phyloP scores from a whole-genome alignment of 805 yeast species.

The Cyberlindnera saturnus region DNA sequence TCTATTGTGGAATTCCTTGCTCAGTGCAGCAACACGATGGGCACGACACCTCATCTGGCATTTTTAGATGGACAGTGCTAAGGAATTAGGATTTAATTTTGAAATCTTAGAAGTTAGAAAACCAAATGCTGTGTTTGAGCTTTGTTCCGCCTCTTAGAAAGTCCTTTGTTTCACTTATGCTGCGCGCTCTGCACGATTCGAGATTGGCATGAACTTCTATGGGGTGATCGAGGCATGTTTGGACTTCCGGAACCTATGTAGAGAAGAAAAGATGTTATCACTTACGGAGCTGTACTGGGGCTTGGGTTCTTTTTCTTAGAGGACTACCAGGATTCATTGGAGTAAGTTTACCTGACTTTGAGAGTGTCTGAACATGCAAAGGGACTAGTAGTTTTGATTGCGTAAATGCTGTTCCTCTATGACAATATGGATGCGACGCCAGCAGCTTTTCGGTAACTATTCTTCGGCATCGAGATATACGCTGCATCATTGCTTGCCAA shows the following conservation, averaged over 20 bases:
- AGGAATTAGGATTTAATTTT: too few species aligned
- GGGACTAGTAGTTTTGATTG: slow-evolving; percentile 62
- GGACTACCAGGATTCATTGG: slow-evolving; percentile 60
- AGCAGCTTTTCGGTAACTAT: slow-evolving; percentile 80
- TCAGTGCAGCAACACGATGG: too few species aligned
- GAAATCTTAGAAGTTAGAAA: slow-evolving; percentile 38
- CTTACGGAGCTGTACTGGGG: slow-evolving; percentile 66
- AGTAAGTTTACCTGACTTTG: slow-evolving; percentile 60
- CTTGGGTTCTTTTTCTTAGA: slow-evolving; percentile 54
- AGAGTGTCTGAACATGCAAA: slow-evolving; percentile 49
- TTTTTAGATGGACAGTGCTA: too few species aligned
- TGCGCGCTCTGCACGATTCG: slow-evolving; percentile 65
- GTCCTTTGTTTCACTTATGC: slow-evolving; percentile 39
- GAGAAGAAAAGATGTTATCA: slow-evolving; percentile 34
- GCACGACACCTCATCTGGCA: too few species aligned
- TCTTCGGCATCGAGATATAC: slow-evolving; percentile 50
- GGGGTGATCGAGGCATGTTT: slow-evolving; percentile 56
- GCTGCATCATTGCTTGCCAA: slow-evolving; percentile 67
- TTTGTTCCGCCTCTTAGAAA: slow-evolving; percentile 17
- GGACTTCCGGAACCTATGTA: slow-evolving; percentile 42
- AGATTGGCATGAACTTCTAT: slow-evolving; percentile 53
- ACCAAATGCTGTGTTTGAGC: slow-evolving; percentile 45
- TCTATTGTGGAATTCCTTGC: too few species aligned
- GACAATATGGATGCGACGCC: slow-evolving; percentile 67
- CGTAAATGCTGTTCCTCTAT: slow-evolving; percentile 74